Evolutionary conservation across 1,139 yeast genomes (phyloP), one percentile per base, ranked within the genome.

Genomic region (Meyerozyma carpophila): DNA sequence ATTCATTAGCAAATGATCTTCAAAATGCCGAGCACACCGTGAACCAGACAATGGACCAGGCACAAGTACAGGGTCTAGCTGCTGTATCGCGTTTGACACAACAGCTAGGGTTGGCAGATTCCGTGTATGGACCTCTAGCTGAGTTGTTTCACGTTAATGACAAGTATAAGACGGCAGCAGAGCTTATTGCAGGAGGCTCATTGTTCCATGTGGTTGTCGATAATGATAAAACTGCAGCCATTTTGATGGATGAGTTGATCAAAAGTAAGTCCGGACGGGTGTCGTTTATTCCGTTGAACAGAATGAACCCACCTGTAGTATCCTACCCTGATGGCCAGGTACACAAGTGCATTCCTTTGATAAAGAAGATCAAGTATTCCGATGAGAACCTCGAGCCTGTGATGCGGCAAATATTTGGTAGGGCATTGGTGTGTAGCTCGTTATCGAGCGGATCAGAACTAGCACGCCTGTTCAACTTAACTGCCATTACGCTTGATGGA

Each of bases 121-220:
- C 84, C 7, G 94, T 89, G 3, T 82, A 77, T 62, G 98, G 98
- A 0, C 83, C 95, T 0, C 63, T 93, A 20, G 94, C 95, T 29
- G 96, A 90, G 50, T 67, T 93, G 32, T 84, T 93, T 47, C 75
- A 74, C 44, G 93, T 89, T 3, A 84, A 84, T 52, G 91, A 86
- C 44, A 88, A 87, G 54, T 91, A 89, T 59, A 84, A 85, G 58
- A 77, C 83, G 1, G 95, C 97, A 1, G 85, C 86, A 1, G 97
- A 91, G 58, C 93, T 86, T 5, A 78, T 89, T 39, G 97, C 95
- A 11, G 98, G 98, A 2, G 82, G 79, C 48, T 77, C 95, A 3
- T 66, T 93, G 41, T 91, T 90, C 57, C 90, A 93, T 60, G 80
- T 91, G 34, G 94, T 93, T 13, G 98, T 93, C 13, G 96, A 90